Base-by-base conservation (phyloP, 495 filamentous ascomycete species). In the Podospora appendiculata region DNA sequence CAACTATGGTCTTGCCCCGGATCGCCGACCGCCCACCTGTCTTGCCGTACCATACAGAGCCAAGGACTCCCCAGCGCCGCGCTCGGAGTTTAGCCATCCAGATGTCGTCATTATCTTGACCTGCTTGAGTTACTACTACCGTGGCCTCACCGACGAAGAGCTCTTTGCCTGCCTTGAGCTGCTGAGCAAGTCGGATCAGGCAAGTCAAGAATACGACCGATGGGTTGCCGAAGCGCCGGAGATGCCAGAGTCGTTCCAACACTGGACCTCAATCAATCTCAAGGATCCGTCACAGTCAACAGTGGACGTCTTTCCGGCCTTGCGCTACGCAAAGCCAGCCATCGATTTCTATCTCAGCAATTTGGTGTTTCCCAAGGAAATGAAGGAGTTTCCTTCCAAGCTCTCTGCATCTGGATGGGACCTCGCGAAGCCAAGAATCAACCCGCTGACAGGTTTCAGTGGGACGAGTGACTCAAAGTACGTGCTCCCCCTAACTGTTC, bases 41-140 rank as follows among this genome's bases (percentile, higher is more conserved):
- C 71, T 88, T 1, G 86, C 86, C 4, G 84, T 90, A 0, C 87
- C 88, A 0, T 92, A 79, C 51, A 70, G 79, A n/a, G 80, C 81
- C 1, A 92, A 90, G 55, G 86, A 85, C 46, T 76, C 58, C 17
- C 86, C 85, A 1, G 70, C 83, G 0, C 67, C 72, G 0, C 71
- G 79, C 4, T 79, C 87, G 0, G 87, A 90, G 56, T 90, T 86
- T 63, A 83, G 84, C 36, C 85, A 91, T 55, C 86, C 86, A 0
- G 86, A 91, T 59, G 79, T 84, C 0, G 71, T 76, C 34, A 83
- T 90, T 17, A 51, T 82, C 6, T 59, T 91, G n/a, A 89, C 87
- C 0, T 84, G 70, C 19, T 63, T 89, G 3, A 78, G 72, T 35
- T 89, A 87, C 60, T 89, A 90, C 57, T 86, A 89, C 50, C 64